These are phyloP conservation scores for Kwoniella botswanensis DNA, from an alignment of 768 basidiomycete genomes.

Conservation along the genomic window DNA sequence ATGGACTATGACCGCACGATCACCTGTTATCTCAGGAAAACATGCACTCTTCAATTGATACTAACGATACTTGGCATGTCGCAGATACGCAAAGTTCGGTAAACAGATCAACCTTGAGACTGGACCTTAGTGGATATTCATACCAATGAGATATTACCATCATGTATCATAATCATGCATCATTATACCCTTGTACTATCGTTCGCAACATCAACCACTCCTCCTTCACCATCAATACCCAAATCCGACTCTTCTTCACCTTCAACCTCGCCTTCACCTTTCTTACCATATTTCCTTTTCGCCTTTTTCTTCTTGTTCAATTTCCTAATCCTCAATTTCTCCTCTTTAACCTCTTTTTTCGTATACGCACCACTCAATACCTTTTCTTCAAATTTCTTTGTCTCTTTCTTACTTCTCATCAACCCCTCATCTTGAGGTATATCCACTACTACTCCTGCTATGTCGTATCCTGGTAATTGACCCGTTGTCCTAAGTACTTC, in stretches of 20 bases:
- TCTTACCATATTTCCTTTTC: slow-evolving; percentile 66
- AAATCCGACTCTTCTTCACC: slow-evolving; percentile 12
- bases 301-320: slow-evolving; percentile 76
- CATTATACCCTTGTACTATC: slow-evolving; percentile 20
- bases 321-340: slow-evolving; percentile 77
- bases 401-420: slow-evolving; percentile 4
- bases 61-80: too few relatives aligned
- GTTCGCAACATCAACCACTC: not conserved
- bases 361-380: slow-evolving; percentile 16
- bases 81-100: slow-evolving; percentile 84
- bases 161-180: slow-evolving; percentile 21
- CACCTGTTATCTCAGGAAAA: too few relatives aligned
- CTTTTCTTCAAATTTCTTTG: slow-evolving; percentile 19
- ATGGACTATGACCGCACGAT: too few relatives aligned
- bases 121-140: not conserved
- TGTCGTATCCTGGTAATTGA: slow-evolving; percentile 10
- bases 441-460: not conserved
- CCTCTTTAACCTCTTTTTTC: slow-evolving; percentile 16
- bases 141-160: too few relatives aligned
- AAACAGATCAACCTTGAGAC: slow-evolving; percentile 85
- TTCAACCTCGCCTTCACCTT: slow-evolving; percentile 20
- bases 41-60: too few relatives aligned
- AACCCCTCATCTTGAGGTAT: not conserved
- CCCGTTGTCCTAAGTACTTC: slow-evolving; percentile 33
- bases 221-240: not conserved